Evolutionary conservation across 257 asterid species (phyloP).

Genomic region (Schizonepeta tenuifolia): DNA sequence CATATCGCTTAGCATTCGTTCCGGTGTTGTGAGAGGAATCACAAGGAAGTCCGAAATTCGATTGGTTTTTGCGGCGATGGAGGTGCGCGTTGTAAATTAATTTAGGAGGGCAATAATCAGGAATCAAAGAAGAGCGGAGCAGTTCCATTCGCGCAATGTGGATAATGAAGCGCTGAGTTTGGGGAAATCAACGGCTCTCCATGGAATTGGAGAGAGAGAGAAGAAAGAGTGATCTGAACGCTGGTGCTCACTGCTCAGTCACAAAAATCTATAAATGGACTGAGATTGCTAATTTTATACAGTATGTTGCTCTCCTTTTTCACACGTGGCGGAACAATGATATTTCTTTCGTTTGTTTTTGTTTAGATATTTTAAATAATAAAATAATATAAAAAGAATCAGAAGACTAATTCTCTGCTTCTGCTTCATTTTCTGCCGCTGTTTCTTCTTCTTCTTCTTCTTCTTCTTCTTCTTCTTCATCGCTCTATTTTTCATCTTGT

Average conservation of each 20-base stretch:
- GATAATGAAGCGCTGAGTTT: constrained; percentile 11
- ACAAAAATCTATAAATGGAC: background rate
- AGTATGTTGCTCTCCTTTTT: background rate
- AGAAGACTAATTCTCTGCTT: no score
- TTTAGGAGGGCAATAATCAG: constrained; percentile 26
- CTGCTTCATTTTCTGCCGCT: no score
- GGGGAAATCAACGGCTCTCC: constrained; percentile 15
- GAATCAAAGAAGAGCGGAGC: constrained; percentile 31
- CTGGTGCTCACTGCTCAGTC: constrained; percentile 21
- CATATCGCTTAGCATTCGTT: constrained; percentile 23
- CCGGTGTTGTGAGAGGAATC: constrained; percentile 5
- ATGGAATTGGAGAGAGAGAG: background rate
- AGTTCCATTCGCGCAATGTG: constrained; percentile 33
- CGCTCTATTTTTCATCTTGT: no score
- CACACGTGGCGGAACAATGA: background rate
- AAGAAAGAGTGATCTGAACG: constrained; percentile 6
- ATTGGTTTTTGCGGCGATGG: constrained; percentile 33
- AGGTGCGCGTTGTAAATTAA: constrained; percentile 21
- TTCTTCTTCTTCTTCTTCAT: no score
- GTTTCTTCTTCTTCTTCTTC: no score
- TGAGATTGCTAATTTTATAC: background rate
- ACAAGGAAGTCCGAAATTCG: constrained; percentile 28
- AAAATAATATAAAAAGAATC: no score
- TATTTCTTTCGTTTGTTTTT: no score
- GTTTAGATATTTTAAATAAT: no score